A percentile compares a stretch with the other conserved stretches of the same genome.
These are phyloP conservation scores for Tylopilus balloui DNA, from an alignment of 768 basidiomycete species.

Conservation along the genomic window DNA sequence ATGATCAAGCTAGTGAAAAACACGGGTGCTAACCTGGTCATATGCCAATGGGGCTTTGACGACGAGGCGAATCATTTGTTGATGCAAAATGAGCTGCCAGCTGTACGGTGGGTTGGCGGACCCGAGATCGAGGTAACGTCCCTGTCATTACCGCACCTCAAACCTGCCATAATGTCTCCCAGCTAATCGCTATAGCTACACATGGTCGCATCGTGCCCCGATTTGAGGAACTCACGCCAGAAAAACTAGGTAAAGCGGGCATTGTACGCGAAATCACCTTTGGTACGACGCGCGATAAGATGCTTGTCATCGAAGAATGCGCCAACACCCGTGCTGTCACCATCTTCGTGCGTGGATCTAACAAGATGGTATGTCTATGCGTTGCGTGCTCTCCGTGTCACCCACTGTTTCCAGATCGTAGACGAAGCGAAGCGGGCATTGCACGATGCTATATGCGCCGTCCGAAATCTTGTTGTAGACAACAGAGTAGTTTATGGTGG, in stretches of 20 bases:
- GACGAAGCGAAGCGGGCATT: conserved; percentile 98
- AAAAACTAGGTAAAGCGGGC: conserved; percentile 91
- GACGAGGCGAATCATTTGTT: conserved; percentile 98
- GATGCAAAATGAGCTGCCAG: conserved; percentile 96
- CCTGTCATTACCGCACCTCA: neutral
- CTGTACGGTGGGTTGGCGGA: conserved; percentile 98
- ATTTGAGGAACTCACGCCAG: conserved; percentile 89
- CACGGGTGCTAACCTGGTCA: conserved; percentile 95
- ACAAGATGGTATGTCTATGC: conserved; percentile 85
- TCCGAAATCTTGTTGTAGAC: conserved; percentile 91
- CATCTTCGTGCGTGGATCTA: conserved; percentile 94
- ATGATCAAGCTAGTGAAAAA: conserved; percentile 98
- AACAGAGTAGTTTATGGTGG: conserved; percentile 98
- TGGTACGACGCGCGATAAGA: conserved; percentile 98
- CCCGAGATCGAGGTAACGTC: conserved; percentile 89
- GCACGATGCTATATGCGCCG: conserved; percentile 96
- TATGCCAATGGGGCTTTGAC: conserved; percentile 99
- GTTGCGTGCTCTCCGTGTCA: neutral
- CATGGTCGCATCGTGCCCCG: conserved; percentile 97
- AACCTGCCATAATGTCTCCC: neutral
- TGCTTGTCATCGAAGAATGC: conserved; percentile 99
- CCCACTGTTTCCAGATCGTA: conserved; percentile 64
- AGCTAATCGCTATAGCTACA: conserved; percentile 98
- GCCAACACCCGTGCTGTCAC: conserved; percentile 96
- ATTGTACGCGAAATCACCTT: conserved; percentile 92